These are phyloP conservation scores for Cystobasidiaceae sp. DNA, from an alignment of 1,284 basidiomycete species.

Conservation along the genomic window DNA sequence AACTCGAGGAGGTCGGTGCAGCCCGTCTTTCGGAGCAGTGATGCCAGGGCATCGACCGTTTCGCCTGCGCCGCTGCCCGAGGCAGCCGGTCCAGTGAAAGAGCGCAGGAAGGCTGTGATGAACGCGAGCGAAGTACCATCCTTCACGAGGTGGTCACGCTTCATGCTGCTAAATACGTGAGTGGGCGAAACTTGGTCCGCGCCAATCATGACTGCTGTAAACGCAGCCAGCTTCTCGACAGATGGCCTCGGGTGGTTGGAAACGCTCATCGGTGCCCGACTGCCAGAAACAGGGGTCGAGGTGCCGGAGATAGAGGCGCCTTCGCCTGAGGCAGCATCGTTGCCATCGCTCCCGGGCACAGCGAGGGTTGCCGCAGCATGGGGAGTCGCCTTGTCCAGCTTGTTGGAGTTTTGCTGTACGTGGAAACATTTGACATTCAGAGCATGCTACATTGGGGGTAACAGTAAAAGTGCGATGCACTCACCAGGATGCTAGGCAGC, in stretches of 20 bases:
- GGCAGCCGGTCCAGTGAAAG: constrained; percentile 61
- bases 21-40: constrained; percentile 69
- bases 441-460: constrained; percentile 50
- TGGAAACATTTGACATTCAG: constrained; percentile 52
- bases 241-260: constrained; percentile 35
- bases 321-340: constrained; percentile 29
- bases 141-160: constrained; percentile 91
- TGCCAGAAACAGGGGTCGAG: constrained; percentile 13
- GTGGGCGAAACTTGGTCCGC: constrained; percentile 64
- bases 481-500: constrained; percentile 78
- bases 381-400: constrained; percentile 49
- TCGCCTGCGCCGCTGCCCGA: constrained; percentile 67
- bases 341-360: constrained; percentile 19
- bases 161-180: constrained; percentile 70
- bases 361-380: constrained; percentile 6
- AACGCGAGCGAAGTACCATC: constrained; percentile 72
- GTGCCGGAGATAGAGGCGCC: constrained; percentile 5
- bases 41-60: constrained; percentile 55
- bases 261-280: not conserved
- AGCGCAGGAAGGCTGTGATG: constrained; percentile 70
- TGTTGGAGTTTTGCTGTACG: constrained; percentile 27
- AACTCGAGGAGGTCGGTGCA: constrained; percentile 80
- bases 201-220: constrained; percentile 73
- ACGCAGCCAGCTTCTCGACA: constrained; percentile 73
- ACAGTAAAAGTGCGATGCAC: constrained; percentile 70